Conservation (phyloP, 495 filamentous ascomycete genomes). For the Aspergillus egyptiacus region DNA sequence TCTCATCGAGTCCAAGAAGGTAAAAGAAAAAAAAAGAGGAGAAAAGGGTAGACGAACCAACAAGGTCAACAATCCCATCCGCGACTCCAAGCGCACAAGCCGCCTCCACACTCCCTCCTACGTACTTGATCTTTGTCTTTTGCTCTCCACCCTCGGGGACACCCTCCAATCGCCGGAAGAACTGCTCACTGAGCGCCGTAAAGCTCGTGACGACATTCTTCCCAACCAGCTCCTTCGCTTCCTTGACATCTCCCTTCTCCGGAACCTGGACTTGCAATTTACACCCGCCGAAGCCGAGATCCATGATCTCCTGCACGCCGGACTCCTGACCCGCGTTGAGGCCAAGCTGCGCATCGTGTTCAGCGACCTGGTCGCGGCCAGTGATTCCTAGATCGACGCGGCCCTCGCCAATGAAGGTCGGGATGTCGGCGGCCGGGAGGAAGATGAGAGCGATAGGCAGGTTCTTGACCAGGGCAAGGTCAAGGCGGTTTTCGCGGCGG, state of each 20-base stretch:
- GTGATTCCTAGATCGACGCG: slow-evolving; percentile 93
- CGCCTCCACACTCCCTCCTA: slow-evolving; percentile 94
- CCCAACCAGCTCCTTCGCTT: slow-evolving; percentile 75
- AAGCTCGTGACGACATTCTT: slow-evolving; percentile 96
- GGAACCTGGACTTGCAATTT: slow-evolving; percentile 95
- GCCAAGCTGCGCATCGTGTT: slow-evolving; percentile 69
- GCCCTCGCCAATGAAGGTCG: slow-evolving; percentile 92
- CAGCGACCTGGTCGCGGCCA: slow-evolving; percentile 83
- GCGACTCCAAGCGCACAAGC: slow-evolving; percentile 94
- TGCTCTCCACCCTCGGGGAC: slow-evolving; percentile 26
- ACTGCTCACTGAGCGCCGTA: slow-evolving; percentile 68
- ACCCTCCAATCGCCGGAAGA: slow-evolving; percentile 72
- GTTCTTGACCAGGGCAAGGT: slow-evolving; percentile 96
- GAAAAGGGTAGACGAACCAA: slow-evolving; percentile 52
- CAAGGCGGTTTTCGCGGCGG: slow-evolving; percentile 82
- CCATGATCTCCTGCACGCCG: slow-evolving; percentile 75
- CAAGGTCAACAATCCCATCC: slow-evolving; percentile 94
- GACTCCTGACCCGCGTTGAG: slow-evolving; percentile 46
- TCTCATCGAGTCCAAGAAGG: background rate
- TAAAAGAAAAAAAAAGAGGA: background rate
- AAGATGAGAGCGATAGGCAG: slow-evolving; percentile 92
- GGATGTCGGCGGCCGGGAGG: slow-evolving; percentile 94
- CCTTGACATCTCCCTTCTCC: slow-evolving; percentile 65
- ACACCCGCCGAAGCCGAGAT: slow-evolving; percentile 85
- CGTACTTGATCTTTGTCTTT: slow-evolving; percentile 74